These are phyloP conservation scores for Phlebiopsis gigantea DNA, from an alignment of 768 basidiomycete species.

Conservation along the genomic window DNA sequence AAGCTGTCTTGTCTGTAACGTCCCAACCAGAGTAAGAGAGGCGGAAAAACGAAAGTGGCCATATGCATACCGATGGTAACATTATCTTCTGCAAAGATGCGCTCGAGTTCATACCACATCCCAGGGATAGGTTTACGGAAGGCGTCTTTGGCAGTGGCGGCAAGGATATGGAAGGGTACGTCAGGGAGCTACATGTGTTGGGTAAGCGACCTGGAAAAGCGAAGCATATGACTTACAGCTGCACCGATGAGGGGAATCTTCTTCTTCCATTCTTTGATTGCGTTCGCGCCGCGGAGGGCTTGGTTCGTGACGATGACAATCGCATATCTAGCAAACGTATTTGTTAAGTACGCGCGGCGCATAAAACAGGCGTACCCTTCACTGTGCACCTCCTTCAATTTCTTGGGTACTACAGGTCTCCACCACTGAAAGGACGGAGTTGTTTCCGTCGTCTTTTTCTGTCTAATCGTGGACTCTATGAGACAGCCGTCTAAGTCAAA, in stretches of 20 bases:
- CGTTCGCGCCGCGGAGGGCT: slow-evolving; percentile 37
- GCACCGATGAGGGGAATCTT: slow-evolving; percentile 69
- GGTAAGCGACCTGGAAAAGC: not conserved
- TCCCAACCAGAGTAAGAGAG: not conserved
- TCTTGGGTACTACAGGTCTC: slow-evolving; percentile 54
- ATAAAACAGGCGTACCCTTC: slow-evolving; percentile 32
- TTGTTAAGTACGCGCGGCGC: not conserved
- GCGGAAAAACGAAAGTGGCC: not conserved
- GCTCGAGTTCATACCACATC: slow-evolving; percentile 74
- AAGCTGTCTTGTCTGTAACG: slow-evolving; percentile 52
- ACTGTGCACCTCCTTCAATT: slow-evolving; percentile 52
- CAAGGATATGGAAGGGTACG: slow-evolving; percentile 74
- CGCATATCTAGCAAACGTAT: slow-evolving; percentile 42
- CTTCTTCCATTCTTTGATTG: slow-evolving; percentile 63
- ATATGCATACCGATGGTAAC: slow-evolving; percentile 55
- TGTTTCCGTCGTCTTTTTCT: slow-evolving; percentile 36
- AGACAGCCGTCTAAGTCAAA: slow-evolving; percentile 89
- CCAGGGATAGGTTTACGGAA: slow-evolving; percentile 86
- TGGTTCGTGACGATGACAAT: slow-evolving; percentile 85
- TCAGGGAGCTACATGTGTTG: slow-evolving; percentile 51
- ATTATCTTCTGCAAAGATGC: slow-evolving; percentile 50
- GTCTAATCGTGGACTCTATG: slow-evolving; percentile 44
- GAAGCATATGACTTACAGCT: slow-evolving; percentile 39
- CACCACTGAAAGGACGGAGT: slow-evolving; percentile 71
- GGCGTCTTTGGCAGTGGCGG: slow-evolving; percentile 67